Evolutionary conservation across 352 stramenopile genomes (phyloP).

Genomic region (Globisporangium spiculum): DNA sequence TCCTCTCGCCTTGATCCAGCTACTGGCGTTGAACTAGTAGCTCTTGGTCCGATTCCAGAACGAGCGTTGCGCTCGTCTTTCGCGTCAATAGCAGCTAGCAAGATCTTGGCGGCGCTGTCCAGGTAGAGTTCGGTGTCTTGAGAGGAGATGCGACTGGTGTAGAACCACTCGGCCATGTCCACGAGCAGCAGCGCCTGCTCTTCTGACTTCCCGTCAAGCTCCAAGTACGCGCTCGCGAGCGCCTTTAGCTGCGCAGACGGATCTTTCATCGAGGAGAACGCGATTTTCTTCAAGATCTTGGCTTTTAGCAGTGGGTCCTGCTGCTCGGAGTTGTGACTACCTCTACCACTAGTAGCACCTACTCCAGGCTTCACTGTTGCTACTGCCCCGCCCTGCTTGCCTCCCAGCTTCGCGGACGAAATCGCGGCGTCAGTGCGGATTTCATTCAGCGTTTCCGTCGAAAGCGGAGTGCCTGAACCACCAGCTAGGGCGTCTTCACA

Average conservation of each 20-base stretch:
- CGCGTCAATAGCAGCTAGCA: constrained; percentile 28
- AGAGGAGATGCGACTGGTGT: constrained; percentile 57
- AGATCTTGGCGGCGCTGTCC: constrained; percentile 40
- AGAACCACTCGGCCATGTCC: constrained; percentile 86
- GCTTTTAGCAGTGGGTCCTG: constrained; percentile 49
- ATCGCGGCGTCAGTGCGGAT: constrained; percentile 53
- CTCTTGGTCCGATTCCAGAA: neutral
- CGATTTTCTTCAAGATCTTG: constrained; percentile 66
- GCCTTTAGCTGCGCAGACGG: constrained; percentile 55
- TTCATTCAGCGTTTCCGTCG: constrained; percentile 35
- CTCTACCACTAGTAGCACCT: constrained; percentile 7
- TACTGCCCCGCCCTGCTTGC: constrained; percentile 25
- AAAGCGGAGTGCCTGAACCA: constrained; percentile 18
- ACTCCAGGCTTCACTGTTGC: constrained; percentile 6
- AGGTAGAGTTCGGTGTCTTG: constrained; percentile 59
- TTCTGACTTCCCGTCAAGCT: constrained; percentile 57
- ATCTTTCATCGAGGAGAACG: constrained; percentile 58
- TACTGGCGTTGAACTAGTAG: neutral
- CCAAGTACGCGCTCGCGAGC: constrained; percentile 49
- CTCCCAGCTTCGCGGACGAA: constrained; percentile 46
- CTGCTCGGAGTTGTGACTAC: constrained; percentile 33
- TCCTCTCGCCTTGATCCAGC: constrained; percentile 10
- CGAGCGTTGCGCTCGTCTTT: neutral
- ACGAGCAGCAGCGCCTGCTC: constrained; percentile 63
- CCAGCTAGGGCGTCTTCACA: constrained; percentile 31